Evolutionary conservation across 140 eudicot genomes (phyloP), one percentile per base, ranked within the genome.

Genomic region (Stevia rebaudiana): DNA sequence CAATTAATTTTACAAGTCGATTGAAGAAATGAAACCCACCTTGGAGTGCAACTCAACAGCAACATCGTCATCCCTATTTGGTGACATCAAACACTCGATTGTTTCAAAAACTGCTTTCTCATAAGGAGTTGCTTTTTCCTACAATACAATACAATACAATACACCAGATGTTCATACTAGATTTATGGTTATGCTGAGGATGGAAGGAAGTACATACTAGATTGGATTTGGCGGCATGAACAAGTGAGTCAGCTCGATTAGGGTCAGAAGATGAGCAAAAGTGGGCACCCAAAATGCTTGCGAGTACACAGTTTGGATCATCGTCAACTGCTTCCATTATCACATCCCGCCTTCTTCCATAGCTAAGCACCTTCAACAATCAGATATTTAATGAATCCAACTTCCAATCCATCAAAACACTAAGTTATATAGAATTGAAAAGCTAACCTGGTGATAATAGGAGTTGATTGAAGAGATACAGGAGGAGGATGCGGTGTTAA

Each of bases 41-140:
- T 91, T 77, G 46, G 72, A 75, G 63, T 87, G 96, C 65, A 75
- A 62, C 16, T 81, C 63, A 63, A 92, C 47, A 51, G 96, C 89
- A 74, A 76, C 57, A 79, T 92, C 89, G 74, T 88, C 98, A 71
- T 92, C 96, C 65, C 95, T 73, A 54, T 85, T 67, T 13, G 88
- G 79, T 10, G 89, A 79, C 48, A 88, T 77, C 66, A 83, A 67
- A 80, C 75, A 85, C 53, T 33, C 17, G 11, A 92, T 52, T 25
- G 84, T 52, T 43, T 83, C 81, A 69, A 83, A 92, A 43, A 92
- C 96, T 1, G 95, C 89, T 63, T 75, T 85, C 78, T 92, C 98
- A 61, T 92, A 92, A 13, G 77, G 75, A 67, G 87, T 83, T 31
- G 95, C 98, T 18, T 62, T 63, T 44, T 67, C 92, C 98, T 91